Evolutionary conservation across 306 rosid species (phyloP), one percentile per base, ranked within the genome.

Genomic region (Begonia masoniana): DNA sequence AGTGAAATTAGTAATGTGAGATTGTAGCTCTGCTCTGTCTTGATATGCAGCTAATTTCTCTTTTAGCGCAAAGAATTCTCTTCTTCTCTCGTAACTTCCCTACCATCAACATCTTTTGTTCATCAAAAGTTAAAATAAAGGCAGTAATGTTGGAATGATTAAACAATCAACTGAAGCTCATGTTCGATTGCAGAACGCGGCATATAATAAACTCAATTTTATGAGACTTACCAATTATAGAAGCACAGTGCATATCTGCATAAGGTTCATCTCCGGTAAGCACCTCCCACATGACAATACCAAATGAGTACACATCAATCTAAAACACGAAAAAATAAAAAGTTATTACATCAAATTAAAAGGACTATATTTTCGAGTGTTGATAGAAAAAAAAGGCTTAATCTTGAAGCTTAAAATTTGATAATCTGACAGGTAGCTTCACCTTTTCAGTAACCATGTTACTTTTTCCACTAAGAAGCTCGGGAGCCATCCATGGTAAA

Each of bases 401-500:
- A 12, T 46, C 39, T 41, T 21, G 52, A n/a, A 41, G 50, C 43
- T 31, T 45, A 10, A 54, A 51, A 68, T 26, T 52, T 15, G 12
- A 24, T 55, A 14, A 12, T 45, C 14, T 58, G 13, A 15, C 11
- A 13, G 3, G 14, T 60, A 47, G n/a, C 16, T 13, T 53, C 72
- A 86, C 99, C 95, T 92, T 92, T 60, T 92, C 99, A 13, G 99
- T 69, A 51, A 92, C 99, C 99, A 92, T 92, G 65, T 79, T 76
- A 71, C 94, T 86, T 83, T 92, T 92, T 68, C 96, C 95, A 41
- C 96, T 86, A 51, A 92, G 94, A 68, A 92, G 99, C 68, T 92
- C 99, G 13, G 99, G 99, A 52, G 99, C 99, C 99, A 92, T 92
- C 99, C 99, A 92, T 13, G 99, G 99, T 65, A 92, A 76, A 64